phyloP scores from a whole-genome alignment of 2,329 filamentous ascomycete species.

The Xylogone sp. region DNA sequence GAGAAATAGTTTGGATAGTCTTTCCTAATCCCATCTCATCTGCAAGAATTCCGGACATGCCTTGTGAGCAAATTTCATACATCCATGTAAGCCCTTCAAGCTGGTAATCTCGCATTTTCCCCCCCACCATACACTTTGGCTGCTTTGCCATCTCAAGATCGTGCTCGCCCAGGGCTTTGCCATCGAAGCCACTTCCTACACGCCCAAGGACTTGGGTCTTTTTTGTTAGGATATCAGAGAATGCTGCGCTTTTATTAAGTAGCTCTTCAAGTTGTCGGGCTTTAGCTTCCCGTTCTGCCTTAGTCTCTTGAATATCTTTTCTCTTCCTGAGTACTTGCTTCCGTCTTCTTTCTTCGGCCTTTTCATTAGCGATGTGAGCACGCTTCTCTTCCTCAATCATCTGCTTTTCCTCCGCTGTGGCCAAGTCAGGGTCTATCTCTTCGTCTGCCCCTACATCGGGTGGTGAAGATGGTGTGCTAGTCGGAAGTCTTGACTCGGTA shows the following conservation, averaged over 20 bases:
- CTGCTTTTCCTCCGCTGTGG: constrained; percentile 22
- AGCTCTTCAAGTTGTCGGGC: constrained; percentile 57
- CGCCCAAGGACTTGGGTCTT: constrained; percentile 61
- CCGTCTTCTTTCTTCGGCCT: constrained; percentile 31
- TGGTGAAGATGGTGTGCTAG: constrained; percentile 22
- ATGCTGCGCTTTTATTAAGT: constrained; percentile 55
- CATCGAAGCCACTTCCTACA: constrained; percentile 57
- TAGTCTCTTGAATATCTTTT: constrained; percentile 41
- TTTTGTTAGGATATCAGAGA: constrained; percentile 59
- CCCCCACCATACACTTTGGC: constrained; percentile 78
- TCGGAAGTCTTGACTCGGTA: constrained; percentile 12
- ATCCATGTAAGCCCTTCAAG: constrained; percentile 95
- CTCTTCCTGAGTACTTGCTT: constrained; percentile 37
- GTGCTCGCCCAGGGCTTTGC: constrained; percentile 56
- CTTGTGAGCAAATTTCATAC: constrained; percentile 59
- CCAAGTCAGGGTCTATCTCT: constrained; percentile 14
- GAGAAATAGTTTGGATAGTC: constrained; percentile 46
- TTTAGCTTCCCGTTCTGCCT: constrained; percentile 53
- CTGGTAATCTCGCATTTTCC: constrained; percentile 91
- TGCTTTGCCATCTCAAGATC: constrained; percentile 79
- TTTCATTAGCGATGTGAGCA: constrained; percentile 43
- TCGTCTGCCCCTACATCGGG: constrained; percentile 10
- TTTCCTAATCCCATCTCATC: constrained; percentile 63
- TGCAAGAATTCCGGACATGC: constrained; percentile 58
- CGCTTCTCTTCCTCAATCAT: constrained; percentile 41